A percentile compares a stretch with the other conserved stretches of the same genome.
Conservation (phyloP, 1,284 basidiomycete genomes). For the Boletellus deceptivus region DNA sequence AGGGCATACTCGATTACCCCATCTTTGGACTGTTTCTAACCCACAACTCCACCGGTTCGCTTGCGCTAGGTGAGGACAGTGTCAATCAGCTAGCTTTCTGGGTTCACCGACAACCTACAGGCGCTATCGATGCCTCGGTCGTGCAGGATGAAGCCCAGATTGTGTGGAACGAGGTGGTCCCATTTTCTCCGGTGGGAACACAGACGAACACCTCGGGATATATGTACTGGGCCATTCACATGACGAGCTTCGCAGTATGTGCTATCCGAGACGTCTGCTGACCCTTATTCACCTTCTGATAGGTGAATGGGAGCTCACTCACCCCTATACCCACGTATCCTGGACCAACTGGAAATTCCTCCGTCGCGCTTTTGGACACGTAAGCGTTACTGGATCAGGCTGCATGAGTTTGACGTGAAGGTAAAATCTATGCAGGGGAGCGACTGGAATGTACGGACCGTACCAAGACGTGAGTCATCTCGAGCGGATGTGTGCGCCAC, state of each 20-base stretch:
- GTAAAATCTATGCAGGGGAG: slow-evolving; percentile 50
- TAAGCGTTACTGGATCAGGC: slow-evolving; percentile 36
- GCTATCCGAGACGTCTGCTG: background rate
- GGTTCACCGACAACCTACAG: slow-evolving; percentile 34
- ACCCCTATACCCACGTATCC: slow-evolving; percentile 68
- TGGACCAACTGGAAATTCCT: slow-evolving; percentile 49
- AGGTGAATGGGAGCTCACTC: slow-evolving; percentile 64
- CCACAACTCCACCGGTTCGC: slow-evolving; percentile 54
- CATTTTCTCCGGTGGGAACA: slow-evolving; percentile 62
- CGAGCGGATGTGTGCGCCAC: background rate
- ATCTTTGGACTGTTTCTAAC: slow-evolving; percentile 68
- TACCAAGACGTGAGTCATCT: slow-evolving; percentile 63
- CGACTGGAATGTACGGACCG: slow-evolving; percentile 78
- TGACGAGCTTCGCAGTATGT: slow-evolving; percentile 57
- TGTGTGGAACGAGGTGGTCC: slow-evolving; percentile 69
- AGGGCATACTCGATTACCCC: slow-evolving; percentile 67
- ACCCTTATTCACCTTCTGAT: slow-evolving; percentile 5
- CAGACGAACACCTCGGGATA: slow-evolving; percentile 67
- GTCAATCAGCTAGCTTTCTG: slow-evolving; percentile 1
- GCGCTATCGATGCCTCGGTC: slow-evolving; percentile 68
- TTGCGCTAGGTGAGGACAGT: slow-evolving; percentile 55
- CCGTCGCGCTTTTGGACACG: slow-evolving; percentile 78
- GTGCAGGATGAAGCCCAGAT: slow-evolving; percentile 59
- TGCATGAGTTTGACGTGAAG: background rate
- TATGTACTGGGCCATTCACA: slow-evolving; percentile 75